phyloP scores from a whole-genome alignment of 257 asterid species.

The Petrea volubilis region DNA sequence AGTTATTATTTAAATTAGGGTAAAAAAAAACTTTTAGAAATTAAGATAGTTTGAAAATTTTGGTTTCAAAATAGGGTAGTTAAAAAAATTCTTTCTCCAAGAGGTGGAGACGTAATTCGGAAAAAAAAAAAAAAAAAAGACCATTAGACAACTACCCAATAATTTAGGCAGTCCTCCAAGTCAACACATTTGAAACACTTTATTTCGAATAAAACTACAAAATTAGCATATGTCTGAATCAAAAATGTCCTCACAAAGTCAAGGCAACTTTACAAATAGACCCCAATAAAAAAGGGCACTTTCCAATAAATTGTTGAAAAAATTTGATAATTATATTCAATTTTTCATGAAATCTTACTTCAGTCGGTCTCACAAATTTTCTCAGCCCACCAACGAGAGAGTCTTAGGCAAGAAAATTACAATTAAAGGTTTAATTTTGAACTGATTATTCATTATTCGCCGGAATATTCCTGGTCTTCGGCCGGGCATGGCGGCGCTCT shows the following conservation, averaged over 20 bases:
- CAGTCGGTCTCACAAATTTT: conserved; percentile 17
- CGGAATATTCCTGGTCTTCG: conserved; percentile 1
- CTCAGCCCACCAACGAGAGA: background rate
- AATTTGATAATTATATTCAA: no score
- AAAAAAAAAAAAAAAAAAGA: no score
- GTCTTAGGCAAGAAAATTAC: background rate
- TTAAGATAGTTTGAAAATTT: no score
- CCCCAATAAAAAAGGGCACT: background rate
- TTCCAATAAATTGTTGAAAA: background rate
- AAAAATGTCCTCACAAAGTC: conserved; percentile 23
- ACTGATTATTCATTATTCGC: conserved; percentile 13
- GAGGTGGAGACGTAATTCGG: no score
- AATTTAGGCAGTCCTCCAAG: no score
- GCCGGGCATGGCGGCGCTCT: conserved; percentile 33
- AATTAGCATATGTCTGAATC: background rate
- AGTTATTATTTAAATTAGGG: no score
- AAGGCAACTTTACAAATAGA: conserved; percentile 20
- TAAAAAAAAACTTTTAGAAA: no score
- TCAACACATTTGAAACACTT: no score
- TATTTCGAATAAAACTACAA: no score
- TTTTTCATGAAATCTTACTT: conserved; percentile 21
- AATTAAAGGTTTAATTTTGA: background rate
- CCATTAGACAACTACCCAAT: no score
- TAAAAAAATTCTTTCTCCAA: no score
- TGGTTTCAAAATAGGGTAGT: no score